A percentile compares a stretch with the other conserved stretches of the same genome.
Conservation (phyloP, 208 protist species). For the Acanthamoeba castellanii region DNA sequence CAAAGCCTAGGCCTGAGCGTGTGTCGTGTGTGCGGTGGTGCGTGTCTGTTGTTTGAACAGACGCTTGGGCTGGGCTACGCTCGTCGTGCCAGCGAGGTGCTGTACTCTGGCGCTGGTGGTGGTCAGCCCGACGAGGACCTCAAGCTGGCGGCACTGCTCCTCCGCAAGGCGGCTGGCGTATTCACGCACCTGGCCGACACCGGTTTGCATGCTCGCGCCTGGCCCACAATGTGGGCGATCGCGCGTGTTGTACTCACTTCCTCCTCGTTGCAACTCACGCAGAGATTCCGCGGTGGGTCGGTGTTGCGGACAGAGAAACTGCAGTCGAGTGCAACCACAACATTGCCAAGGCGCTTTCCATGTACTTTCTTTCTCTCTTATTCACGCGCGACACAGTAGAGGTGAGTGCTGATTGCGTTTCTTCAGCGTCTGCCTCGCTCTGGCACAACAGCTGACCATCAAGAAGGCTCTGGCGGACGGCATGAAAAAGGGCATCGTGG, state of each 20-base stretch:
- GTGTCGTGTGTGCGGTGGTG: no score
- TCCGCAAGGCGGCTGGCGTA: constrained; percentile 1
- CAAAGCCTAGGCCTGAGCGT: no score
- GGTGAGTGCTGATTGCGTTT: no score
- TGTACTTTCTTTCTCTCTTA: neutral
- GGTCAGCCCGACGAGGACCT: neutral
- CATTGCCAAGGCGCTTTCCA: neutral
- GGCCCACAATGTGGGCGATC: neutral
- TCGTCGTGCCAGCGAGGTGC: neutral
- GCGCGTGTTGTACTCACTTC: neutral
- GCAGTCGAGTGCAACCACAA: neutral
- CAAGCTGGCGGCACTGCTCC: constrained; percentile 1
- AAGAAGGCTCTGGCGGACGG: neutral
- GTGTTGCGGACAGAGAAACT: neutral
- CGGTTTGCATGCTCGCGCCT: neutral
- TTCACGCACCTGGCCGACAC: constrained; percentile 26
- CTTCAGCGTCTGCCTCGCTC: neutral
- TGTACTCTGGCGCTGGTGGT: constrained; percentile 3
- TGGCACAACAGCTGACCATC: constrained; percentile 1
- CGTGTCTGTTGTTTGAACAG: neutral
- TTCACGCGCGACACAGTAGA: neutral
- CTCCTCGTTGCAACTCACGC: neutral
- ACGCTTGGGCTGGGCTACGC: neutral
- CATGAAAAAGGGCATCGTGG: constrained; percentile 16
- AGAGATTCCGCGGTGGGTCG: constrained; percentile 6